Evolutionary conservation across 2,329 filamentous ascomycete genomes (phyloP).

Genomic region (Mariannaea elegans): DNA sequence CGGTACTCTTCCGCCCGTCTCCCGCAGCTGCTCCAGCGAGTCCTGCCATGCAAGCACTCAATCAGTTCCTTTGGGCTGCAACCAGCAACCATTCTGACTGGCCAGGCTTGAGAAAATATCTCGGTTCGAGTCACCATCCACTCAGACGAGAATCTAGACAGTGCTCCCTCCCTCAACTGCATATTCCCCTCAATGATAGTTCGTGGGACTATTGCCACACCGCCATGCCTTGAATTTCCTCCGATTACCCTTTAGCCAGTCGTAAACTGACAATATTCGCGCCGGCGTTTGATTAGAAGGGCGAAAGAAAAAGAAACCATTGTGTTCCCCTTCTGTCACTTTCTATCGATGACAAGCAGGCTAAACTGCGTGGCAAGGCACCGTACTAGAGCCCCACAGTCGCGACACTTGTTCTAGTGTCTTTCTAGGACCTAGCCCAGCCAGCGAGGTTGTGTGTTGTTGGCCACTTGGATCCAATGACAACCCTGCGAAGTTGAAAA

Average conservation of each 20-base stretch:
- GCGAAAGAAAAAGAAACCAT: background rate
- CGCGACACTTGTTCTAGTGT: slow-evolving; percentile 16
- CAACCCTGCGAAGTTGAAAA: slow-evolving; percentile 12
- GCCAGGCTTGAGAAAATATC: slow-evolving; percentile 10
- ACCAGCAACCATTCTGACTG: background rate
- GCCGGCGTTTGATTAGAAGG: background rate
- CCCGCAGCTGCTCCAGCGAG: background rate
- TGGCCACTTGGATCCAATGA: slow-evolving; percentile 21
- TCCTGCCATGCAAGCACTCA: slow-evolving; percentile 4
- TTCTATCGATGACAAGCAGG: background rate
- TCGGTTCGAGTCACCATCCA: slow-evolving; percentile 10
- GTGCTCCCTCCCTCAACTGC: background rate
- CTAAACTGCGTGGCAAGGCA: slow-evolving; percentile 21
- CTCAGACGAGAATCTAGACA: background rate
- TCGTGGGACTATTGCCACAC: slow-evolving; percentile 9
- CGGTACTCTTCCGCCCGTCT: background rate
- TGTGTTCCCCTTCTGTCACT: background rate
- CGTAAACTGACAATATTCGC: background rate
- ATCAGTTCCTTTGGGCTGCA: slow-evolving; percentile 4
- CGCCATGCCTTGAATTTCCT: slow-evolving; percentile 8
- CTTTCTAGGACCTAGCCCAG: slow-evolving; percentile 19
- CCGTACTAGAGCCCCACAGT: slow-evolving; percentile 26
- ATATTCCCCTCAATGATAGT: background rate
- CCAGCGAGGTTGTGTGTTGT: slow-evolving; percentile 1
- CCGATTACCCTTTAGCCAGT: background rate